Base-by-base conservation (phyloP, 495 filamentous ascomycete species). In the Geopyxis carbonaria region DNA sequence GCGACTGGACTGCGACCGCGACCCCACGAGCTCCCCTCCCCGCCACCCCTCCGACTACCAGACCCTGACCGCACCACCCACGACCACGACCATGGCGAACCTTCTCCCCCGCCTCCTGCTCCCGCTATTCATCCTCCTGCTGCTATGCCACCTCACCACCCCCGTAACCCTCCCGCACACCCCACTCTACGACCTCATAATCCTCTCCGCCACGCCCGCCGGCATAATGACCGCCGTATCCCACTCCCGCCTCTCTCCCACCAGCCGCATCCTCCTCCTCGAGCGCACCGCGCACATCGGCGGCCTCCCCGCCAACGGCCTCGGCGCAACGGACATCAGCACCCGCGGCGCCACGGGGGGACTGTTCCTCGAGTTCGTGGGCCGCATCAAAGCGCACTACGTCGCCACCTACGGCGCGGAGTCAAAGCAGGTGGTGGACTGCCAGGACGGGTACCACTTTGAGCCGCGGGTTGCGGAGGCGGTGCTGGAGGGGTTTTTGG, bases 201-300 rank as follows among this genome's bases (percentile, higher is more conserved):
- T 42, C 4, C 11, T 33, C 16, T 14, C 28, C 28, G 39, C 28
- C n/a, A 42, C 39, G 9, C 39, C 39, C 3, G 39, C 20, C 27
- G 39, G 39, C 6, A 42, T 42, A 16, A 42, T 34, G 28, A 30
- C 39, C n/a, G 39, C 39, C 16, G 28, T 42, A 18, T 32, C 39
- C 29, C 28, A 27, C 15, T 33, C 39, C 28, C 39, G 39, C 2
- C 11, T 34, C 20, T 20, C 30, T 1, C 31, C 31, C 9, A 19
- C 28, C 13, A 30, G 20, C 8, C 31, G 23, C 8, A 22, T 42
- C 28, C 24, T 42, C 13, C 2, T 42, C 22, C 22, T 42, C 6
- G 39, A 42, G 28, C 2, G 39, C 10, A 42, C 14, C 2, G 8
- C 27, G 3, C 20, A 33, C 20, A 34, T 42, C 13, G 39, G 39